A percentile compares a stretch with the other conserved stretches of the same genome.
Conservation (phyloP, 495 filamentous ascomycete species). For the Hypoxylon fragiforme region DNA sequence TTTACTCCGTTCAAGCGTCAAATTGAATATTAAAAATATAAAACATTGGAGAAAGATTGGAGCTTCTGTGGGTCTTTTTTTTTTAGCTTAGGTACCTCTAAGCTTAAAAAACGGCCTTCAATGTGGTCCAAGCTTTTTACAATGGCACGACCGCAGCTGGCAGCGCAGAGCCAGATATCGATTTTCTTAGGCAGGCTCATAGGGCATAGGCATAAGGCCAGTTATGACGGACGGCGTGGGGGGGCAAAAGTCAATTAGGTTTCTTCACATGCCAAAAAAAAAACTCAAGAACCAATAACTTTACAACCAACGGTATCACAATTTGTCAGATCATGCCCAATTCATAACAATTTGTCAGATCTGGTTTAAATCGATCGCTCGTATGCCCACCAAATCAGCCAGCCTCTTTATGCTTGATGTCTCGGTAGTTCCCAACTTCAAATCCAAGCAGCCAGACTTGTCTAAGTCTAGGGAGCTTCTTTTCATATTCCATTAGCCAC, state of each 20-base stretch:
- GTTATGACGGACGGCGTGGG: background rate
- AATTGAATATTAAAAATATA: too few species aligned
- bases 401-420: conserved; percentile 13
- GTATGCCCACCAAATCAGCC: background rate
- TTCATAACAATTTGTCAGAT: too few species aligned
- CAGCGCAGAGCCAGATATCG: too few species aligned
- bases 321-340: too few species aligned
- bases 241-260: background rate
- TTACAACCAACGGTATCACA: conserved; percentile 5
- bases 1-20: too few species aligned
- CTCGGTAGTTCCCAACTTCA: conserved; percentile 20
- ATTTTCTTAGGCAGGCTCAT: too few species aligned
- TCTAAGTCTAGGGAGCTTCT: background rate
- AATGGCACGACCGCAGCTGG: too few species aligned
- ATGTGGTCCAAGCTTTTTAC: background rate
- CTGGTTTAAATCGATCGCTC: background rate
- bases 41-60: too few species aligned
- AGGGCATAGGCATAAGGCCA: too few species aligned
- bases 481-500: background rate
- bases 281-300: too few species aligned
- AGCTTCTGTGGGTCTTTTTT: too few species aligned
- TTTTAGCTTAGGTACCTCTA: background rate
- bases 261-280: conserved; percentile 38
- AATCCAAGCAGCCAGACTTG: conserved; percentile 2
- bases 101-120: background rate